Conservation (phyloP, 257 asterid genomes). For the Cynanchum wilfordii region DNA sequence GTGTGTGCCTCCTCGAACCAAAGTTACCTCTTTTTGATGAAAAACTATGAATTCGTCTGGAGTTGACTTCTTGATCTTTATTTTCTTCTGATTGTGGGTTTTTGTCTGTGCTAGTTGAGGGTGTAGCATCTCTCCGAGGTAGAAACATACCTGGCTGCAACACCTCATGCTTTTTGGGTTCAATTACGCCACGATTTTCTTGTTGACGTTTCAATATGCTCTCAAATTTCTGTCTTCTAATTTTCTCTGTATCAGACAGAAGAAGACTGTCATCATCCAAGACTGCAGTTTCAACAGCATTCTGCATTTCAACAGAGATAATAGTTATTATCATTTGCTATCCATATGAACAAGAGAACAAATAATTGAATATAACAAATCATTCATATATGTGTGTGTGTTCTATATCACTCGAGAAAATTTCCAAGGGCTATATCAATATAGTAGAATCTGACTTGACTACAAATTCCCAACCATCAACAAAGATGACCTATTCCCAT, state of each 20-base stretch:
- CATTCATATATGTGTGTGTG: background rate
- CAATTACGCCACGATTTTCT: conserved; percentile 78
- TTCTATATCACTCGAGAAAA: background rate
- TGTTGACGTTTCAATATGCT: conserved; percentile 59
- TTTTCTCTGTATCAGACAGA: conserved; percentile 54
- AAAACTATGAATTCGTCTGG: conserved; percentile 35
- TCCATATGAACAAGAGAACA: background rate
- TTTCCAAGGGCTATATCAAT: background rate
- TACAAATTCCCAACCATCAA: background rate
- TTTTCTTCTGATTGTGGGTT: conserved; percentile 25
- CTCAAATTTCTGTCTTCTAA: conserved; percentile 61
- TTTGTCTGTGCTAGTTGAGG: conserved; percentile 30
- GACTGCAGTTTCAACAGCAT: conserved; percentile 26
- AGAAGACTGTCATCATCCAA: conserved; percentile 35
- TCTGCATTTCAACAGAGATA: conserved; percentile 29
- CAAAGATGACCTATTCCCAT: background rate
- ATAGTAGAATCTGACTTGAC: background rate
- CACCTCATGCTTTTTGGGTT: conserved; percentile 59
- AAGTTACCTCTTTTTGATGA: conserved; percentile 38
- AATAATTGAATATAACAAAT: background rate
- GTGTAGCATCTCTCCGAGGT: conserved; percentile 45
- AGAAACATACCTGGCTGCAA: conserved; percentile 77
- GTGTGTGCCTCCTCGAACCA: conserved; percentile 33
- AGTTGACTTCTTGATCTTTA: conserved; percentile 22
- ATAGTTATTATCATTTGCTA: background rate